These are phyloP conservation scores for Podospora didyma DNA, from an alignment of 495 filamentous ascomycete genomes.

Conservation along the genomic window DNA sequence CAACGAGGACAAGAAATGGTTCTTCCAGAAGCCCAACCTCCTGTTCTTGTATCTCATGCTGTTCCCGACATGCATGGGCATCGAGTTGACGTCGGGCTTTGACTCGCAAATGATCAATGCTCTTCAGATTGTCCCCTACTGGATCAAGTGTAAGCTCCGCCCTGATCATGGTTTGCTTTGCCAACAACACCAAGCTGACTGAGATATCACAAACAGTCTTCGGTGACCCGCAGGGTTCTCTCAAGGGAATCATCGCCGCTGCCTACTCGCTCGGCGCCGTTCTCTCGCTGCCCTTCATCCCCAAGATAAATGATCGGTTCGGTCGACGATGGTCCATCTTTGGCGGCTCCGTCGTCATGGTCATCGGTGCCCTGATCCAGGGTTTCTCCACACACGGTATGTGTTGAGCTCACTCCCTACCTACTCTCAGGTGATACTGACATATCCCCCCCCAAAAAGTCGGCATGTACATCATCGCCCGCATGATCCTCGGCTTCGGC, in stretches of 20 bases:
- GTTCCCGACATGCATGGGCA: slow-evolving; percentile 62
- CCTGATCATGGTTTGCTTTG: background rate
- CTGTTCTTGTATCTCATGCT: slow-evolving; percentile 56
- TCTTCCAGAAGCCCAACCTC: slow-evolving; percentile 61
- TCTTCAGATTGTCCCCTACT: slow-evolving; percentile 56
- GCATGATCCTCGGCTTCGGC: slow-evolving; percentile 62
- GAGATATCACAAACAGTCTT: too few species aligned
- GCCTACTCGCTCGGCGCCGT: slow-evolving; percentile 55
- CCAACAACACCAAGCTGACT: background rate
- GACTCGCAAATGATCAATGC: slow-evolving; percentile 70
- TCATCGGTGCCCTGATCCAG: slow-evolving; percentile 53
- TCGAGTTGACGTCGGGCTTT: slow-evolving; percentile 70
- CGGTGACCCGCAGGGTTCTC: slow-evolving; percentile 31
- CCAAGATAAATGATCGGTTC: slow-evolving; percentile 54
- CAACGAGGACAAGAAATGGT: slow-evolving; percentile 46
- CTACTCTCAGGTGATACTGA: background rate
- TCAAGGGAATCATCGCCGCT: slow-evolving; percentile 43
- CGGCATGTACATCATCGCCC: slow-evolving; percentile 61
- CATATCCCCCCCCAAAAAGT: slow-evolving; percentile 17
- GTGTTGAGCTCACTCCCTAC: background rate
- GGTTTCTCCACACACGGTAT: slow-evolving; percentile 39
- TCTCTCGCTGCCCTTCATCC: slow-evolving; percentile 54
- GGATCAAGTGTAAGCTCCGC: slow-evolving; percentile 45
- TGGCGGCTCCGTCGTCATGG: slow-evolving; percentile 54
- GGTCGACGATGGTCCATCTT: slow-evolving; percentile 56